Evolutionary conservation across 2,329 filamentous ascomycete species (phyloP), one percentile per base, ranked within the genome.

Genomic region (Fonsecaea pugnacius): DNA sequence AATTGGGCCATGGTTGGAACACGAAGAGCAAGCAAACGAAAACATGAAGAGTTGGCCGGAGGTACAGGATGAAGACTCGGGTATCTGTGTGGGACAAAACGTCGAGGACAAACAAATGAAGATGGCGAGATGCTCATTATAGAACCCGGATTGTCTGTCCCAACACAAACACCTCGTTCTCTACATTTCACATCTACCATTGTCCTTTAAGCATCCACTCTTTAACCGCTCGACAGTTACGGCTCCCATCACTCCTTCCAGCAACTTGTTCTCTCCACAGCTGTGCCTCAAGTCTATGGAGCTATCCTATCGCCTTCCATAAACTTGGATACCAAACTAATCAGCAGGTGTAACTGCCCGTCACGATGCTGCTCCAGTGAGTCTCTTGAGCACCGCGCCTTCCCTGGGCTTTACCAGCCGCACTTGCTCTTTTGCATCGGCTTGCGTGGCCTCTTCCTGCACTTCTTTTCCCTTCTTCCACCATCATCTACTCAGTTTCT

Each of bases 31-130:
- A 40, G 36, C 36, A 16, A 40, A 48, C 24, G 18, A 24, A 48
- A 5, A 48, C 18, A 24, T 16, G 9, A 27, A 48, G 21, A 48
- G 21, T 24, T 5, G 43, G 10, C 24, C 1, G 43, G 43, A 48
- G 18, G 21, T 14, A 48, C 51, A 53, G 12, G 24, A 35, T 32
- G 14, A 53, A 33, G 51, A 32, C 33, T 32, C 16, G 43, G 56
- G 18, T 30, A 40, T 40, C 14, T 30, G 32, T 54, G 50, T 54
- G 35, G 48, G 58, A 60, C 58, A 60, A 46, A n/a, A 30, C 14
- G 16, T 35, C 32, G 27, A 60, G 58, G 16, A 16, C 58, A 60
- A 60, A 60, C 58, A 60, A 60, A 40, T 10, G 18, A 33, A 35
- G 32, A n/a, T 32, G 51, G 51, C 16, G 10, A 32, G 51, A n/a